phyloP scores from a whole-genome alignment of 2,329 filamentous ascomycete species.

The Aureobasidium pullulans region DNA sequence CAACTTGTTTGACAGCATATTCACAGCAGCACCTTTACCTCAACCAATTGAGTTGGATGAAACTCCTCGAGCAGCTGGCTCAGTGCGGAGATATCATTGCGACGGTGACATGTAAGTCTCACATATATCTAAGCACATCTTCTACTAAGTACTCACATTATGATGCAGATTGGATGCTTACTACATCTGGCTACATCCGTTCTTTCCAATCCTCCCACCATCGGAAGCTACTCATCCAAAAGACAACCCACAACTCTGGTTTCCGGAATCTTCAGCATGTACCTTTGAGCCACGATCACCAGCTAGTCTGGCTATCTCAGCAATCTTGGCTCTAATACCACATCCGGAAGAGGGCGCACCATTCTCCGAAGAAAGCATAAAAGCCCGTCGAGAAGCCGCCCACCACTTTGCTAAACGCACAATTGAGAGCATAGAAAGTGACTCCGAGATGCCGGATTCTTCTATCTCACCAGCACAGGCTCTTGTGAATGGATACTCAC shows the following conservation, averaged over 20 bases:
- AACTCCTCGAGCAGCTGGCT: neutral
- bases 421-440: constrained; percentile 43
- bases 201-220: constrained; percentile 43
- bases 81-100: neutral
- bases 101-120: constrained; percentile 5
- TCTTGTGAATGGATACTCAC: constrained; percentile 31
- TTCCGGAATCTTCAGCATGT: constrained; percentile 25
- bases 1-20: constrained; percentile 5
- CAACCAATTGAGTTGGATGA: neutral
- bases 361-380: constrained; percentile 33
- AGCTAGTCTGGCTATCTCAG: constrained; percentile 41
- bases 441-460: constrained; percentile 39
- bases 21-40: neutral
- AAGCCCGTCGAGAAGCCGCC: constrained; percentile 41
- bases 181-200: constrained; percentile 47
- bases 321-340: constrained; percentile 43
- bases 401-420: constrained; percentile 44
- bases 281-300: constrained; percentile 37
- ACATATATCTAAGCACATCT: neutral
- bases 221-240: constrained; percentile 31
- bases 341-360: constrained; percentile 34
- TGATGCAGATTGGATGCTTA: constrained; percentile 40
- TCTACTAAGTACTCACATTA: neutral
- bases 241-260: constrained; percentile 24
- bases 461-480: constrained; percentile 41